Evolutionary conservation across 345 rosid genomes (phyloP).

Genomic region (Brassica incana): DNA sequence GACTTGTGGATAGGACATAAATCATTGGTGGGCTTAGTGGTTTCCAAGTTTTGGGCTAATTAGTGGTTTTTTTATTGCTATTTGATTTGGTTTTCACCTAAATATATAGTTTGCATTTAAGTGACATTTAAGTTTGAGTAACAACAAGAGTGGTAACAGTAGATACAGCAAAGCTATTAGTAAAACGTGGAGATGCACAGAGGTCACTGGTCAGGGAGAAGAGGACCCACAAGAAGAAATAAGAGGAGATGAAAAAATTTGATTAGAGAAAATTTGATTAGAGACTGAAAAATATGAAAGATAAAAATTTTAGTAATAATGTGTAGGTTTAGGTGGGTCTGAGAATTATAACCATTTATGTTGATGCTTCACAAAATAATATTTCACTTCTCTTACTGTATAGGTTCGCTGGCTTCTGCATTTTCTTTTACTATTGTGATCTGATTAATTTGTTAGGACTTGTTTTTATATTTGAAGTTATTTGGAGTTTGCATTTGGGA

Average conservation of each 20-base stretch:
- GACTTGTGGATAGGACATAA: not conserved
- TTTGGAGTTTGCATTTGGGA: not conserved
- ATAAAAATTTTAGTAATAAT: constrained; percentile 6
- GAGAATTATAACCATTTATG: not conserved
- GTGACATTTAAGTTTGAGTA: constrained; percentile 29
- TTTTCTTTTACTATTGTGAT: not conserved
- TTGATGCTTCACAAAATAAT: constrained; percentile 24
- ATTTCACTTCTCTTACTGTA: constrained; percentile 5
- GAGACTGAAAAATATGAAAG: not conserved
- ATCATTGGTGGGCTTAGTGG: constrained; percentile 10
- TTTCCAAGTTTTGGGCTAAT: not conserved
- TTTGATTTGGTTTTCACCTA: constrained; percentile 34
- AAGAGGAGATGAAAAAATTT: not conserved
- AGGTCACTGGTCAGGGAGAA: not conserved
- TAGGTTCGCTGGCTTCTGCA: constrained; percentile 18
- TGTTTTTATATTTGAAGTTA: not conserved
- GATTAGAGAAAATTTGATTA: too few relatives aligned
- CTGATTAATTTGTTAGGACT: not conserved
- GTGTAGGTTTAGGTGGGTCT: constrained; percentile 36
- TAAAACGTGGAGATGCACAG: constrained; percentile 37
- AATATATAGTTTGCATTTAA: constrained; percentile 28
- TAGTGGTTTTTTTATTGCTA: not conserved
- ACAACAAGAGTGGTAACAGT: constrained; percentile 29
- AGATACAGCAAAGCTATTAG: constrained; percentile 30
- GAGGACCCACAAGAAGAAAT: constrained; percentile 7